Conservation (phyloP, 2,329 filamentous ascomycete genomes). For the Allantophomopsis lycopodina region DNA sequence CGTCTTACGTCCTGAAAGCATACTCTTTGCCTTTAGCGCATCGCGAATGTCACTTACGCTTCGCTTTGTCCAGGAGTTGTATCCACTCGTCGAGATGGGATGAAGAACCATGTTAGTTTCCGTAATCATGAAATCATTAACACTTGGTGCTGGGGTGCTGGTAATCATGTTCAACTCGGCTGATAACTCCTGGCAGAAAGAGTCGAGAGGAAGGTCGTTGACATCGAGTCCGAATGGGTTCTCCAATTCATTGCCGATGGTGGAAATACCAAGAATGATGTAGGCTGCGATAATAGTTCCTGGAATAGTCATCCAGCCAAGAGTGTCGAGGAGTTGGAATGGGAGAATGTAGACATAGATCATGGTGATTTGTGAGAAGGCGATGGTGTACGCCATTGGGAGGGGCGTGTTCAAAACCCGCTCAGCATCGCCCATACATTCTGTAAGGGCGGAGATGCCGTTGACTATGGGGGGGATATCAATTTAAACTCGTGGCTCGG, state of each 20-base stretch:
- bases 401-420: constrained; percentile 73
- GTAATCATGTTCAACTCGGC: constrained; percentile 59
- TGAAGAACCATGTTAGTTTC: constrained; percentile 18
- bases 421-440: constrained; percentile 59
- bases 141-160: constrained; percentile 7
- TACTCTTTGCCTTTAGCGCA: constrained; percentile 13
- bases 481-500: constrained; percentile 14
- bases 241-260: constrained; percentile 71
- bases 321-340: constrained; percentile 48
- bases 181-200: constrained; percentile 63
- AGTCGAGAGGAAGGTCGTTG: constrained; percentile 67
- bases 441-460: constrained; percentile 47
- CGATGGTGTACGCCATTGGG: constrained; percentile 70
- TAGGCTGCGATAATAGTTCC: constrained; percentile 61
- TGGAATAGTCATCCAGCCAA: constrained; percentile 35
- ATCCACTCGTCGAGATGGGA: constrained; percentile 24
- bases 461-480: constrained; percentile 2
- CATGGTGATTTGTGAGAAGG: constrained; percentile 78
- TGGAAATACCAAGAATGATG: constrained; percentile 66
- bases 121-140: constrained; percentile 8
- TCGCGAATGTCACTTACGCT: constrained; percentile 27
- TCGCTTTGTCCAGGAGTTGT: constrained; percentile 27
- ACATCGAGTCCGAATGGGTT: constrained; percentile 77
- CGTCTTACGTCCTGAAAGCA: no score
- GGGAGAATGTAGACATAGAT: constrained; percentile 70